Conservation (phyloP, 2,329 filamentous ascomycete genomes). For the Fusarium euwallaceae region DNA sequence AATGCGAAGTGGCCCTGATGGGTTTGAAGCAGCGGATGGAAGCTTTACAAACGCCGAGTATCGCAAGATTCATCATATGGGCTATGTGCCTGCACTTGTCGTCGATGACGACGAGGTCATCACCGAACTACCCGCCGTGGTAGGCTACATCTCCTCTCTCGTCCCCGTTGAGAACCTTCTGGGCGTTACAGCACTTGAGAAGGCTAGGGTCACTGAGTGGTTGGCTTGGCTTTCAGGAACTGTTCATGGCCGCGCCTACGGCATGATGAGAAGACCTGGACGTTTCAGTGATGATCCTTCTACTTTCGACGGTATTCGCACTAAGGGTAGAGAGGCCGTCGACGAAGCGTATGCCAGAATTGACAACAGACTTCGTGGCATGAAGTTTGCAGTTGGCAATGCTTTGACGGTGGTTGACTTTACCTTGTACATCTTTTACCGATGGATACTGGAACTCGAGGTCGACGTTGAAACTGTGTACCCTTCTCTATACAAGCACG, state of each 20-base stretch:
- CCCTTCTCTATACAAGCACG: background rate
- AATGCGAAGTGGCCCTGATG: constrained; percentile 35
- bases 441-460: constrained; percentile 20
- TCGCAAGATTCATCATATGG: constrained; percentile 46
- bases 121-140: constrained; percentile 51
- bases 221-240: constrained; percentile 50
- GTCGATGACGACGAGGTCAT: constrained; percentile 48
- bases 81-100: constrained; percentile 49
- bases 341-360: constrained; percentile 20
- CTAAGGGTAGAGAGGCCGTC: constrained; percentile 2
- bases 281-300: constrained; percentile 45
- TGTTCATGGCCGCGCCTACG: constrained; percentile 49
- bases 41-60: constrained; percentile 49
- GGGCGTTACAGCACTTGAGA: constrained; percentile 35
- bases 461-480: constrained; percentile 29
- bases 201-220: constrained; percentile 50
- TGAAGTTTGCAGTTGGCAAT: constrained; percentile 17
- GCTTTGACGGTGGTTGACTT: constrained; percentile 36
- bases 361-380: background rate
- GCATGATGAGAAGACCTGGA: constrained; percentile 40
- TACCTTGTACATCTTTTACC: constrained; percentile 39
- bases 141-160: constrained; percentile 49
- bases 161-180: constrained; percentile 35
- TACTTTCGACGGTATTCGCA: background rate
- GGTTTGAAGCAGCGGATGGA: constrained; percentile 47